Conservation (phyloP, 768 basidiomycete species). For the Gautieria morchelliformis region DNA sequence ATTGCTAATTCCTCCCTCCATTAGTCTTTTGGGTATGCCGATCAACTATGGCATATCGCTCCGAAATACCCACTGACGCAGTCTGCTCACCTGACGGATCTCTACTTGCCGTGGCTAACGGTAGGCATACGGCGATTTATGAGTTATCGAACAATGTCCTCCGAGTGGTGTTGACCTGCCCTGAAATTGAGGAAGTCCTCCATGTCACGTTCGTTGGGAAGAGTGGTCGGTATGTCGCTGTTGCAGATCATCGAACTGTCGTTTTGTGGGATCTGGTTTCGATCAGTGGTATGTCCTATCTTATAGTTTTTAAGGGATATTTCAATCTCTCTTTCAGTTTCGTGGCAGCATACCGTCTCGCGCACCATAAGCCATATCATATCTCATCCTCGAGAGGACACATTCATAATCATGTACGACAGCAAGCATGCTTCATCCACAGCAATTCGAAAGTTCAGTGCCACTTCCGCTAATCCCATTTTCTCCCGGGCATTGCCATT, state of each 20-base stretch:
- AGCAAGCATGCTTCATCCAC: constrained; percentile 12
- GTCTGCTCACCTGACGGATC: constrained; percentile 85
- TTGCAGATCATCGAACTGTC: constrained; percentile 38
- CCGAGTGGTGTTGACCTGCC: constrained; percentile 47
- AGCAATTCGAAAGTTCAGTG: constrained; percentile 37
- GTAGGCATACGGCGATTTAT: constrained; percentile 61
- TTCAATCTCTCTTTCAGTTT: constrained; percentile 32
- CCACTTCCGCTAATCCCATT: constrained; percentile 35
- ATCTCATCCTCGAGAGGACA: constrained; percentile 45
- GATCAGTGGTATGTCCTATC: constrained; percentile 41
- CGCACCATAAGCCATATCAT: constrained; percentile 35
- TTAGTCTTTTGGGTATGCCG: constrained; percentile 74
- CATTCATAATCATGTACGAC: constrained; percentile 49
- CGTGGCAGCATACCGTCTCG: constrained; percentile 41
- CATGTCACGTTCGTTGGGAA: constrained; percentile 56
- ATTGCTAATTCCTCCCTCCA: not conserved
- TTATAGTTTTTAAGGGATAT: not conserved
- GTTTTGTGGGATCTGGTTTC: constrained; percentile 66
- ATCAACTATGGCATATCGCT: constrained; percentile 60
- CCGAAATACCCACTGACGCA: constrained; percentile 51
- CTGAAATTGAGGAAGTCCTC: constrained; percentile 39
- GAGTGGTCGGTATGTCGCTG: constrained; percentile 61
- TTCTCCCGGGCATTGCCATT: constrained; percentile 47
- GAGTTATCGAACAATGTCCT: constrained; percentile 55
- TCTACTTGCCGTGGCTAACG: constrained; percentile 66